phyloP scores from a whole-genome alignment of 495 filamentous ascomycete species.

The Halenospora varia region DNA sequence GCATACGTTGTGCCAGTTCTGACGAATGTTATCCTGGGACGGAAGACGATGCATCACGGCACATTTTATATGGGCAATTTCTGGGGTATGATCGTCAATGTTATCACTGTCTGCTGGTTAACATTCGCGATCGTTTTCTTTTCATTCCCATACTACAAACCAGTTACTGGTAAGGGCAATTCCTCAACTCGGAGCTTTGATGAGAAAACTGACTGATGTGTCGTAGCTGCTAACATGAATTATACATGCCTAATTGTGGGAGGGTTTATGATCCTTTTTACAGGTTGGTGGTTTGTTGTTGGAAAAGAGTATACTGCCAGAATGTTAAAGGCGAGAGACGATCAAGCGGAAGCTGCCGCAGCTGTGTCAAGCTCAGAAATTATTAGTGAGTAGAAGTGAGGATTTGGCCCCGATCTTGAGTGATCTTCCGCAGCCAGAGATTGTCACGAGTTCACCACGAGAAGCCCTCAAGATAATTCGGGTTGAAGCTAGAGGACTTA shows the following conservation, averaged over 20 bases:
- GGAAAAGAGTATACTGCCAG: not conserved
- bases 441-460: too few relatives aligned
- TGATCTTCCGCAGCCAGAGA: too few relatives aligned
- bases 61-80: slow-evolving; percentile 29
- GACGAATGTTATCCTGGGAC: slow-evolving; percentile 32
- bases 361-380: not conserved
- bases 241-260: slow-evolving; percentile 3
- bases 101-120: slow-evolving; percentile 32
- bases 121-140: slow-evolving; percentile 34
- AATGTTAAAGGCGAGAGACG: not conserved
- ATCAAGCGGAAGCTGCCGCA: not conserved
- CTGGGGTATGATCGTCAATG: slow-evolving; percentile 34
- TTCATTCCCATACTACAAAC: not conserved
- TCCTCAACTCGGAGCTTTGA: too few relatives aligned
- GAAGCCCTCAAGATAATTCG: too few relatives aligned
- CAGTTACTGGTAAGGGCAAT: not conserved
- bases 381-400: not conserved
- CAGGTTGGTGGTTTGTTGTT: not conserved
- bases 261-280: not conserved
- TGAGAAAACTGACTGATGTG: not conserved
- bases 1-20: slow-evolving; percentile 34
- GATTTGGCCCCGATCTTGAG: too few relatives aligned
- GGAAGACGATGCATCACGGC: slow-evolving; percentile 33
- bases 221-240: not conserved
- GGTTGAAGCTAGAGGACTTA: too few relatives aligned